phyloP scores from a whole-genome alignment of 2,329 filamentous ascomycete species.

The Penicillium sp. region DNA sequence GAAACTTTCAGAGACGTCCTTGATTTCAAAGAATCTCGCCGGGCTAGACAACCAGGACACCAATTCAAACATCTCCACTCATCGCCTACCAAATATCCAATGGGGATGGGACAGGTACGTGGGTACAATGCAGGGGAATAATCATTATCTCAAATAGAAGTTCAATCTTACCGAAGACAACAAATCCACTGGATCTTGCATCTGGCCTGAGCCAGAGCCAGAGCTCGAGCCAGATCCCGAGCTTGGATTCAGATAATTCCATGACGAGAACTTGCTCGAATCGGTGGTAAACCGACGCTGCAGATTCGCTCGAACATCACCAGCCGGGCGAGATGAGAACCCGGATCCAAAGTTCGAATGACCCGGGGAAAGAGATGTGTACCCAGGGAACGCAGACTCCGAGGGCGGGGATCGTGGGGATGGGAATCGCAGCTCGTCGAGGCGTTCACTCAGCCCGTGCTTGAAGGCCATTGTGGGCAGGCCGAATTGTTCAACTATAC shows the following conservation, averaged over 20 bases:
- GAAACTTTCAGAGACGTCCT: neutral
- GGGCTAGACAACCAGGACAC: neutral
- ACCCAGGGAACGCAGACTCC: constrained; percentile 70
- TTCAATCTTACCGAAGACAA: constrained; percentile 51
- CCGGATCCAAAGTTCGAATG: constrained; percentile 64
- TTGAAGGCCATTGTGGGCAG: constrained; percentile 61
- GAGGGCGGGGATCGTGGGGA: constrained; percentile 73
- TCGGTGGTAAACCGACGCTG: constrained; percentile 94
- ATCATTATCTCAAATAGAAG: constrained; percentile 1
- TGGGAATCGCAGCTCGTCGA: constrained; percentile 78
- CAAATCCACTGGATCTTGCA: constrained; percentile 54
- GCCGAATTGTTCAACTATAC: constrained; percentile 34
- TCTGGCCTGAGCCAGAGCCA: constrained; percentile 16
- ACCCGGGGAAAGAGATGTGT: constrained; percentile 68
- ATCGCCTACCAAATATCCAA: neutral
- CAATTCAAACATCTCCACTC: neutral
- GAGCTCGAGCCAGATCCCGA: constrained; percentile 52
- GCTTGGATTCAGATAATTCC: constrained; percentile 63
- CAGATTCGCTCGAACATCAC: constrained; percentile 73
- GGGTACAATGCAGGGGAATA: neutral
- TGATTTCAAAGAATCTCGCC: neutral
- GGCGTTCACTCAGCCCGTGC: constrained; percentile 61
- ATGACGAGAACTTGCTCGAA: constrained; percentile 74
- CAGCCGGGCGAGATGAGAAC: constrained; percentile 50
- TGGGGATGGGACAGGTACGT: neutral